A percentile compares a stretch with the other conserved stretches of the same genome.
Evolutionary conservation across 495 filamentous ascomycete genomes (phyloP).

Genomic region (Terfezia boudieri): DNA sequence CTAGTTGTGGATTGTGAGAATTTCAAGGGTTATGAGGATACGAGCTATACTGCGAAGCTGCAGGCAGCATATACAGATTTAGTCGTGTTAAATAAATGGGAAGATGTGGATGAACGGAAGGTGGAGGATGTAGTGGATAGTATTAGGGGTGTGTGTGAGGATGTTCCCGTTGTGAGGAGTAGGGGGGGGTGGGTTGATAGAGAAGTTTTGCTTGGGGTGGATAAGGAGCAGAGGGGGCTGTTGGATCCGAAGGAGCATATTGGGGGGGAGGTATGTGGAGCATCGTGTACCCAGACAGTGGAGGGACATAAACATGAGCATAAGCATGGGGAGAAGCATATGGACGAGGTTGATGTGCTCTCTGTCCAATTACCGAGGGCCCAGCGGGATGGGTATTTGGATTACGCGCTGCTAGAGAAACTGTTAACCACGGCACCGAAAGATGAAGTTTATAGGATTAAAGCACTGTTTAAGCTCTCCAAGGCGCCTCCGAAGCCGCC

Average conservation of each 20-base stretch:
- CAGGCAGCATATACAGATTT: constrained; percentile 82
- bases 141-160: constrained; percentile 54
- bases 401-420: constrained; percentile 39
- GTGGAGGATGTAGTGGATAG: constrained; percentile 69
- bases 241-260: neutral
- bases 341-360: constrained; percentile 76
- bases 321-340: constrained; percentile 33
- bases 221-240: constrained; percentile 18
- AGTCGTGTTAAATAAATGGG: constrained; percentile 94
- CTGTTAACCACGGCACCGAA: constrained; percentile 52
- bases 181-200: constrained; percentile 44
- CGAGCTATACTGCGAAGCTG: constrained; percentile 50
- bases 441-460: constrained; percentile 90
- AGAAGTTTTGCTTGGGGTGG: constrained; percentile 66
- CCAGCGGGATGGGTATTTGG: constrained; percentile 25
- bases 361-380: constrained; percentile 40
- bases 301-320: constrained; percentile 21
- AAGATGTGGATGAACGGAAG: constrained; percentile 40
- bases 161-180: constrained; percentile 59
- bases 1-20: constrained; percentile 93
- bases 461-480: constrained; percentile 49
- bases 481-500: constrained; percentile 25
- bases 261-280: no score
- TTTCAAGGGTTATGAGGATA: constrained; percentile 89
- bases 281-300: no score